These are phyloP conservation scores for Candida frijolesensis DNA, from an alignment of 1,139 yeast species.

Conservation along the genomic window DNA sequence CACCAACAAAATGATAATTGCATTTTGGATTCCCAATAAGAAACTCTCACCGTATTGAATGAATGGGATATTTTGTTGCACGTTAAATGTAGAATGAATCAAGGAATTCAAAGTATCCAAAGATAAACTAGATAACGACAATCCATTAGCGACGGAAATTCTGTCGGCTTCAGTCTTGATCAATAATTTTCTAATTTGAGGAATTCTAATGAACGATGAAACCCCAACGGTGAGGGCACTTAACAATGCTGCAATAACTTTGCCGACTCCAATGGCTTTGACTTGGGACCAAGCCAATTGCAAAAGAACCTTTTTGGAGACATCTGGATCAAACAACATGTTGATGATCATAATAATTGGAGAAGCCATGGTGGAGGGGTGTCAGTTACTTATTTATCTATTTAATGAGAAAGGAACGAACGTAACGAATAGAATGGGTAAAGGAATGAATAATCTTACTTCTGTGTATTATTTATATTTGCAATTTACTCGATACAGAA, in stretches of 20 bases:
- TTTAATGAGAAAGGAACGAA: neutral
- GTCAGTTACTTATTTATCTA: neutral
- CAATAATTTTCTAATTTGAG: slow-evolving; percentile 44
- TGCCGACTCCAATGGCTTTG: slow-evolving; percentile 39
- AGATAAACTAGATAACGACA: slow-evolving; percentile 39
- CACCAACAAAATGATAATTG: slow-evolving; percentile 38
- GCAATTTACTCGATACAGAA: neutral
- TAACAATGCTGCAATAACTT: slow-evolving; percentile 35
- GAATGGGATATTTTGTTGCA: slow-evolving; percentile 38
- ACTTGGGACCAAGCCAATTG: slow-evolving; percentile 42
- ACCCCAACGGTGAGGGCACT: slow-evolving; percentile 42
- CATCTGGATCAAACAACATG: slow-evolving; percentile 42
- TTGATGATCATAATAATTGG: slow-evolving; percentile 31
- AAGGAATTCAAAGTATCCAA: slow-evolving; percentile 43
- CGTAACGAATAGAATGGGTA: neutral
- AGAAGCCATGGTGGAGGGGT: slow-evolving; percentile 21
- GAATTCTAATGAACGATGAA: slow-evolving; percentile 45
- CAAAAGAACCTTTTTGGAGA: slow-evolving; percentile 42
- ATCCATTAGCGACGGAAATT: slow-evolving; percentile 39
- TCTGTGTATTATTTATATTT: neutral
- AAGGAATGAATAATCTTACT: neutral
- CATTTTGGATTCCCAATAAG: slow-evolving; percentile 44
- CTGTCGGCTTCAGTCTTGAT: slow-evolving; percentile 26
- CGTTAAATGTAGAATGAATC: slow-evolving; percentile 44
- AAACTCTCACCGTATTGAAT: slow-evolving; percentile 47